Evolutionary conservation across 2,329 filamentous ascomycete genomes (phyloP), one percentile per base, ranked within the genome.

Genomic region (Setomelanomma holmii): DNA sequence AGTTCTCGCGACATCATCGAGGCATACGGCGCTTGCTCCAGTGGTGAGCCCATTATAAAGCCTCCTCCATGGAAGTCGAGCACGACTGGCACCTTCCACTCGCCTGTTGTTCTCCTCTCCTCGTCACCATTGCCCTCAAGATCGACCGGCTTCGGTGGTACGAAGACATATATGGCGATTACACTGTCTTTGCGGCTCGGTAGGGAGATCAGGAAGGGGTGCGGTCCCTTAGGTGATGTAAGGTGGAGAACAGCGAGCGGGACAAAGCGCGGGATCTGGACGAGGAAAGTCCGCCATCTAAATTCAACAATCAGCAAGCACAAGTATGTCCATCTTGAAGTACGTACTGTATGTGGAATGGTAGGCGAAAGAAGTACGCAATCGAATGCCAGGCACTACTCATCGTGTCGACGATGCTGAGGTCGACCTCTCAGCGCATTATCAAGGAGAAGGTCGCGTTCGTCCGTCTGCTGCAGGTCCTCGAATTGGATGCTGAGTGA

Each of bases 11-110:
- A 75, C 67, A 80, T 75, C 71, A 76, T 76, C 5, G 77, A 72
- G 49, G 76, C 79, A 60, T 79, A 81, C 0, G 78, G 77, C 12
- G 78, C 76, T 53, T 81, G 76, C 50, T 78, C 76, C 5, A 78
- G 63, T 38, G 75, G 76, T 8, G 67, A 72, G 6, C 76, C 76
- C 63, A 78, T 73, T 41, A 76, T 75, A 59, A 79, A 78, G 36
- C 76, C 76, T 14, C 76, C 76, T 23, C 76, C 76, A 57, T 78
- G 75, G 51, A 77, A 78, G 54, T 79, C 76, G 44, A 78, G 58
- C 11, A 77, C 66, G 2, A 79, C 68, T 4, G 76, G 76, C 12
- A 74, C 69, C 49, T 61, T 67, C 69, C 69, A 73, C 47, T 71
- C 64, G 10, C 65, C 65, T 23, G 61, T 64, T 4, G 64, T 51